Evolutionary conservation across 108 stramenopile species (phyloP).

Genomic region (Poteriospumella lacustris): DNA sequence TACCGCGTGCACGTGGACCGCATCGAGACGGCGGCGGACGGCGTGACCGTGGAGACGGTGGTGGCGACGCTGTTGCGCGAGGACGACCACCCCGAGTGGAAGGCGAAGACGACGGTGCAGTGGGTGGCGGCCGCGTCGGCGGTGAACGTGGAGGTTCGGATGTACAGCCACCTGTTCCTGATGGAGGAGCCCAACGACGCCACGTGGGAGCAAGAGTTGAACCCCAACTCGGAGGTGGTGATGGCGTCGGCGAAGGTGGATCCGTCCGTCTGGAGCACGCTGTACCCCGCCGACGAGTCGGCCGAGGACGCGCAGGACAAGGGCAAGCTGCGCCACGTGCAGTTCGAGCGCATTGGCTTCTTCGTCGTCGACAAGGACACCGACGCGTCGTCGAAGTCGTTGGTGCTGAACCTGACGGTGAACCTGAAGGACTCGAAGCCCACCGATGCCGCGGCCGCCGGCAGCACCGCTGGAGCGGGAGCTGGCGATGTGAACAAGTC

Average conservation of each 20-base stretch:
- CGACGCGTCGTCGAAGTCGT: constrained; percentile 43
- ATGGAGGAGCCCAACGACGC: constrained; percentile 56
- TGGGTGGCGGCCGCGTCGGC: constrained; percentile 43
- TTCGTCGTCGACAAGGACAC: constrained; percentile 90
- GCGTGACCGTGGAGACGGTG: background rate
- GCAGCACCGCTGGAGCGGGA: too few species aligned
- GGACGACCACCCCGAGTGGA: background rate
- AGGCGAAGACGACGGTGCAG: constrained; percentile 44
- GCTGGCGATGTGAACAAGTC: constrained; percentile 31
- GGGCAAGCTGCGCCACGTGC: constrained; percentile 30
- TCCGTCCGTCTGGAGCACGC: background rate
- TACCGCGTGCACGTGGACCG: constrained; percentile 60
- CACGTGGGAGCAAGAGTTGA: constrained; percentile 85
- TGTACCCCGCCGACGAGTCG: too few species aligned
- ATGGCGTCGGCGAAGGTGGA: background rate
- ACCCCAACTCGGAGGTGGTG: constrained; percentile 56
- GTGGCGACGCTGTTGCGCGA: background rate
- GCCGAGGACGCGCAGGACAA: constrained; percentile 54
- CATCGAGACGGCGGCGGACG: constrained; percentile 26
- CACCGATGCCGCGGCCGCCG: constrained; percentile 29
- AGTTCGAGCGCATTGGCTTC: constrained; percentile 93
- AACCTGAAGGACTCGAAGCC: constrained; percentile 71
- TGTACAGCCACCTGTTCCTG: constrained; percentile 88
- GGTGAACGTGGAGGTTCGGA: constrained; percentile 56
- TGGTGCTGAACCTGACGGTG: constrained; percentile 92